Conservation (phyloP, 768 basidiomycete genomes). For the Tulasnella sp. region DNA sequence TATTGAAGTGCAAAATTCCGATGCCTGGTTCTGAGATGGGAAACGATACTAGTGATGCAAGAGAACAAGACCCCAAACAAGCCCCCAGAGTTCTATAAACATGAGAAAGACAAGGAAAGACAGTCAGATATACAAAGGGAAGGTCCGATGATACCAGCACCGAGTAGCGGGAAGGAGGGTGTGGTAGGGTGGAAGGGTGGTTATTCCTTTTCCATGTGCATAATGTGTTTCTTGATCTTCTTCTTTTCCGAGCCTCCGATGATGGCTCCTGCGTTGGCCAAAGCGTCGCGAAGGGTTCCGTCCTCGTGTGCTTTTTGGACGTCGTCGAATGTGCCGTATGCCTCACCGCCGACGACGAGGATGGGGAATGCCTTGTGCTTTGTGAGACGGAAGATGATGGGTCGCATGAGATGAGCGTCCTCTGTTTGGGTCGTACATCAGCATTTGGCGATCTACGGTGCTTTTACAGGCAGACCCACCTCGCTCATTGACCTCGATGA, state of each 20-base stretch:
- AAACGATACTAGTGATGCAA: too few species aligned
- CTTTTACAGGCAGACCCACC: constrained; percentile 24
- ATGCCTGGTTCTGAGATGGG: too few species aligned
- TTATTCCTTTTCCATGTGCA: not conserved
- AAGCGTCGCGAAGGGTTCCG: constrained; percentile 40
- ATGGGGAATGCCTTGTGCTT: constrained; percentile 43
- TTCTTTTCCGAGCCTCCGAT: constrained; percentile 42
- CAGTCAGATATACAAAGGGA: too few species aligned
- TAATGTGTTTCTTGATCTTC: constrained; percentile 35
- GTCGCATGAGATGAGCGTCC: constrained; percentile 49
- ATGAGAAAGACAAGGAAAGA: too few species aligned
- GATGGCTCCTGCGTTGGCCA: constrained; percentile 44
- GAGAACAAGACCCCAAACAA: too few species aligned
- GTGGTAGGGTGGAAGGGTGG: too few species aligned
- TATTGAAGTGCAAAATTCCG: too few species aligned
- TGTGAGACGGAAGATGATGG: constrained; percentile 52
- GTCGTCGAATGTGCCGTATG: constrained; percentile 40
- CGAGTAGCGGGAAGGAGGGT: too few species aligned
- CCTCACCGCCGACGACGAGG: constrained; percentile 54
- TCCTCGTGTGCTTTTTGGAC: constrained; percentile 38
- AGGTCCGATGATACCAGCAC: too few species aligned
- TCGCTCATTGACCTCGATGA: constrained; percentile 61
- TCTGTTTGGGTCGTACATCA: constrained; percentile 26
- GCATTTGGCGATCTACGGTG: not conserved
- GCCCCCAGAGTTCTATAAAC: too few species aligned